Conservation (phyloP, 2,329 filamentous ascomycete species). For the Purpureocillium takamizusanense region DNA sequence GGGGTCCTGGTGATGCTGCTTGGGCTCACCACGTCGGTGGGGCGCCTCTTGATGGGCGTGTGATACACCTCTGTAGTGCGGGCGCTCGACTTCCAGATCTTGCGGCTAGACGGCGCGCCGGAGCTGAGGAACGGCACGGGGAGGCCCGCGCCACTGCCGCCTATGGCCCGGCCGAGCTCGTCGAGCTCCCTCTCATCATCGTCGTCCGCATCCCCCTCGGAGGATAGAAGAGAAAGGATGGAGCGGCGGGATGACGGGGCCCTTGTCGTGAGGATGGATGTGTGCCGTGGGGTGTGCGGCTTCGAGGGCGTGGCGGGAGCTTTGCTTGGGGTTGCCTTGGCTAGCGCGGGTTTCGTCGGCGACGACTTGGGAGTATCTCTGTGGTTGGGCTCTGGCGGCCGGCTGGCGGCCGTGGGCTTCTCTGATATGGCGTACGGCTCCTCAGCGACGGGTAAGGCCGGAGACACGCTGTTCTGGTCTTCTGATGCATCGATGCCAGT, state of each 20-base stretch:
- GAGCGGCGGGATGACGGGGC: conserved; percentile 23
- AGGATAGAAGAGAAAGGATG: conserved; percentile 33
- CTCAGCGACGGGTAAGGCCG: no score
- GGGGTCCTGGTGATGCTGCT: conserved; percentile 32
- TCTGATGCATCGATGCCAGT: no score
- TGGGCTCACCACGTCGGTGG: conserved; percentile 10
- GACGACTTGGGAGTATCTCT: conserved; percentile 5
- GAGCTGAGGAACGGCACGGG: conserved; percentile 9
- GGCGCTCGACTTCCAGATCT: conserved; percentile 17
- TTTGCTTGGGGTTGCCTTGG: neutral
- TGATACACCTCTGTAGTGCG: conserved; percentile 17
- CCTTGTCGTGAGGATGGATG: conserved; percentile 11
- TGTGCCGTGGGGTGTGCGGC: conserved; percentile 17
- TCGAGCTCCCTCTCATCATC: conserved; percentile 18
- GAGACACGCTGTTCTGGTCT: no score
- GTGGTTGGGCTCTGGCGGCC: neutral
- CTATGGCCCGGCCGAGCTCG: conserved; percentile 13
- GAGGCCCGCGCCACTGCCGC: conserved; percentile 1
- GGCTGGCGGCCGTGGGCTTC: conserved; percentile 2
- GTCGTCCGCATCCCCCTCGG: conserved; percentile 18
- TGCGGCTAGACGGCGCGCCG: conserved; percentile 9
- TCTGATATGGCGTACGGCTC: no score
- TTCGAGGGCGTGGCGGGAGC: conserved; percentile 5
- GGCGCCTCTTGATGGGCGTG: conserved; percentile 16
- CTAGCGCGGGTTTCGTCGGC: conserved; percentile 7